Percentiles rank a stretch among this genome's conserved stretches.
phyloP scores from a whole-genome alignment of 1,139 yeast species.

The Geotrichum australiense region DNA sequence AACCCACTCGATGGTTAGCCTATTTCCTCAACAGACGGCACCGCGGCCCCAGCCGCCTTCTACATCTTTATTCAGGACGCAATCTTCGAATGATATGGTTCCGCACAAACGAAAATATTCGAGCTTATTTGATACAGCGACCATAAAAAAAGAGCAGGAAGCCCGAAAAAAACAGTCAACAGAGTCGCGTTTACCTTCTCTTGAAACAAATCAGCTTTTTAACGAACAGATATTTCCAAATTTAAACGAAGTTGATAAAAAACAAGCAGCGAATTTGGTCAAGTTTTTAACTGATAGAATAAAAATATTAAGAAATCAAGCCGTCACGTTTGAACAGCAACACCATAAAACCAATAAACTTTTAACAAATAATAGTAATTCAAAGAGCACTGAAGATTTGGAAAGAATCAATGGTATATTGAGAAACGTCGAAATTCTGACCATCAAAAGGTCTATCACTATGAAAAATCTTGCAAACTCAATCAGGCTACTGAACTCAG shows the following conservation, averaged over 20 bases:
- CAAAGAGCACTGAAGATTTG: not conserved
- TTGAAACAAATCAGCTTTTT: not conserved
- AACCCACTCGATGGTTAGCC: not conserved
- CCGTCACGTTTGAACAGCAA: constrained; percentile 6
- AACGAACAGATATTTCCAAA: not conserved
- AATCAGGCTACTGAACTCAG: not conserved
- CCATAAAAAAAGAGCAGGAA: not conserved
- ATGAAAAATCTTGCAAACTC: constrained; percentile 2
- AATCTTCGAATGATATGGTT: constrained; percentile 9
- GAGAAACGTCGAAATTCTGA: not conserved
- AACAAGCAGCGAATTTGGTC: not conserved
- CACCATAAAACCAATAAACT: constrained; percentile 2
- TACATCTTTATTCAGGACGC: constrained; percentile 11
- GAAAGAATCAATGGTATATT: too few relatives aligned
- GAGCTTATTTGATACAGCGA: constrained; percentile 6
- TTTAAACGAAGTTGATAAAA: not conserved
- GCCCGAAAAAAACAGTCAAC: not conserved
- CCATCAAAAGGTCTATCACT: constrained; percentile 1
- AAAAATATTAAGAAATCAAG: not conserved
- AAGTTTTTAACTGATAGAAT: constrained; percentile 1
- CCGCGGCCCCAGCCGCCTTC: not conserved
- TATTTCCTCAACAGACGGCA: not conserved
- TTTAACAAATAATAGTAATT: not conserved
- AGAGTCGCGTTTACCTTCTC: not conserved
- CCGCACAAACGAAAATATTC: constrained; percentile 8